Percentiles rank a stretch among this genome's conserved stretches.
phyloP scores from a whole-genome alignment of 2,329 filamentous ascomycete genomes.

The Ophiocordyceps camponoti-floridani region DNA sequence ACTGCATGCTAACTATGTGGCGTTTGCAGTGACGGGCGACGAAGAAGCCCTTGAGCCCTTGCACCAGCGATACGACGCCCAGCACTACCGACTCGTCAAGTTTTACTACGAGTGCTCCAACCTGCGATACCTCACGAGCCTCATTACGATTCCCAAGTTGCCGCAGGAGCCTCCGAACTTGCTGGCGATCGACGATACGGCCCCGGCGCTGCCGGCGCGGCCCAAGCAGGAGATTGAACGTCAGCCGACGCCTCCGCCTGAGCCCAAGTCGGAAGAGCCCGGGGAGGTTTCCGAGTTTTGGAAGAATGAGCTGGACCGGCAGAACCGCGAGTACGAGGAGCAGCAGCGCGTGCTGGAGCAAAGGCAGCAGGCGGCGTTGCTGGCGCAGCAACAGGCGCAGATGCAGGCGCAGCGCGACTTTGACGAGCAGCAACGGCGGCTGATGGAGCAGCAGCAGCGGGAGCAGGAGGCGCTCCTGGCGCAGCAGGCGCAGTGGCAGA shows the following conservation, averaged over 20 bases:
- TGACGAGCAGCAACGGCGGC: constrained; percentile 76
- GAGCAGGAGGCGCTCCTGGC: constrained; percentile 80
- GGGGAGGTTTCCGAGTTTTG: constrained; percentile 96
- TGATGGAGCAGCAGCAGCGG: constrained; percentile 76
- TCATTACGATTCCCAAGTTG: constrained; percentile 91
- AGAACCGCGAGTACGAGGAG: constrained; percentile 88
- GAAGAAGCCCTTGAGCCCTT: constrained; percentile 83
- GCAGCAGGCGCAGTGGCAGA: constrained; percentile 85
- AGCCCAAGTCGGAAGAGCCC: constrained; percentile 58
- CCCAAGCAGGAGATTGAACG: constrained; percentile 58
- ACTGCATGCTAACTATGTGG: constrained; percentile 5
- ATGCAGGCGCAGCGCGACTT: constrained; percentile 86
- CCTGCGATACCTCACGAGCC: constrained; percentile 82
- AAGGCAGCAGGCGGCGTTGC: constrained; percentile 66
- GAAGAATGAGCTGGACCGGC: constrained; percentile 79
- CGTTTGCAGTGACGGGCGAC: constrained; percentile 70
- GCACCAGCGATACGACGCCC: constrained; percentile 76
- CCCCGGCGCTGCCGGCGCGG: constrained; percentile 65
- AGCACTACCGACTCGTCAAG: constrained; percentile 89
- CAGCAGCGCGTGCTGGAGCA: constrained; percentile 81
- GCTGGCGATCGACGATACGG: constrained; percentile 66
- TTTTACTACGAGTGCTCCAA: constrained; percentile 99
- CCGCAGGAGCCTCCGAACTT: constrained; percentile 87
- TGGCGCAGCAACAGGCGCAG: constrained; percentile 66
- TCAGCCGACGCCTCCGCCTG: constrained; percentile 50